Conservation (phyloP, 2,329 filamentous ascomycete genomes). For the Epichloe uncinata region DNA sequence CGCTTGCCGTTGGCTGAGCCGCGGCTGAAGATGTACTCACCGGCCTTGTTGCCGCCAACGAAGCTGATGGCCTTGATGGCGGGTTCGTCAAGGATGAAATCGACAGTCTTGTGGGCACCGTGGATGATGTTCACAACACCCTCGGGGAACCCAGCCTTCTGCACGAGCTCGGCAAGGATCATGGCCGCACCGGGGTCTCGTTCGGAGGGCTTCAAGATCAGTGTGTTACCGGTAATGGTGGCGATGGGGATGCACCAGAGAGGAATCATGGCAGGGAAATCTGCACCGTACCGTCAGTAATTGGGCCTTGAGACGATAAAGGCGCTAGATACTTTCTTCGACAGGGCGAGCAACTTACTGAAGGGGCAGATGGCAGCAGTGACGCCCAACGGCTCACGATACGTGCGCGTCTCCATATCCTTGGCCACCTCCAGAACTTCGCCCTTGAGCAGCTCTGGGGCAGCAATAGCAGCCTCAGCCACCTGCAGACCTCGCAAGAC, state of each 20-base stretch:
- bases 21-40: slow-evolving; percentile 72
- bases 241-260: slow-evolving; percentile 85
- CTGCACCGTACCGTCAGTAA: slow-evolving; percentile 25
- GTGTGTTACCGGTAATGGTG: slow-evolving; percentile 70
- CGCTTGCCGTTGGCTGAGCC: slow-evolving; percentile 78
- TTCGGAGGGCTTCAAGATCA: slow-evolving; percentile 78
- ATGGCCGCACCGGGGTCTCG: slow-evolving; percentile 73
- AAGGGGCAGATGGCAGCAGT: slow-evolving; percentile 79
- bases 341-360: slow-evolving; percentile 34
- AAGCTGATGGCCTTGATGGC: slow-evolving; percentile 79
- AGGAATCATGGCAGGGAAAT: slow-evolving; percentile 87
- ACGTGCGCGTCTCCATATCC: slow-evolving; percentile 80
- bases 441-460: slow-evolving; percentile 69
- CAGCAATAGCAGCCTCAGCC: slow-evolving; percentile 68
- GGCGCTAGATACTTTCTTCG: no score
- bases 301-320: background rate
- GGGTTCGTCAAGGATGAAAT: slow-evolving; percentile 77
- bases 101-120: slow-evolving; percentile 65
- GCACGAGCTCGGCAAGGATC: slow-evolving; percentile 69
- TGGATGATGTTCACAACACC: slow-evolving; percentile 78
- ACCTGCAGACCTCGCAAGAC: slow-evolving; percentile 74
- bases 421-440: slow-evolving; percentile 76
- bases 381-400: slow-evolving; percentile 69
- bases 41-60: slow-evolving; percentile 76
- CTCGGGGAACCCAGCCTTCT: slow-evolving; percentile 69